phyloP scores from a whole-genome alignment of 768 basidiomycete genomes.

The Mycena latifolia region DNA sequence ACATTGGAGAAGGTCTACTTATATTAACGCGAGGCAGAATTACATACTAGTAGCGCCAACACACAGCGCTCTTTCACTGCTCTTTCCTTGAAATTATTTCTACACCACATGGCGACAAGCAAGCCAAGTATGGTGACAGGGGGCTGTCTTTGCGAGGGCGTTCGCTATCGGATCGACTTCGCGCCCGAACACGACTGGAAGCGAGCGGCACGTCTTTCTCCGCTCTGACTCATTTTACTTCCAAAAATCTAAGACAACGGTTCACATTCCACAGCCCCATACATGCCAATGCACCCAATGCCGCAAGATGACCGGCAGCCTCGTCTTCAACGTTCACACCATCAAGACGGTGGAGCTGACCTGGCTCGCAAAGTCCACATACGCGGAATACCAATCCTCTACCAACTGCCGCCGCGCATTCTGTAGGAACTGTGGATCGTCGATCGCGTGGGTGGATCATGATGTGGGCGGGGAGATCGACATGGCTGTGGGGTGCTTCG shows the following conservation, averaged over 20 bases:
- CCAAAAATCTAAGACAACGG: not conserved
- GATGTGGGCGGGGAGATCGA: slow-evolving; percentile 12
- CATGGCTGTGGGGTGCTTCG: slow-evolving; percentile 20
- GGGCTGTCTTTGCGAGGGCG: slow-evolving; percentile 24
- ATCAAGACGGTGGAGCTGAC: slow-evolving; percentile 1
- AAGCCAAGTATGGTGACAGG: slow-evolving; percentile 11
- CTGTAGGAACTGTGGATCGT: slow-evolving; percentile 25
- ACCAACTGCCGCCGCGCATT: slow-evolving; percentile 13
- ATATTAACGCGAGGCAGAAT: too few species aligned
- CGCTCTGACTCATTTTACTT: not conserved
- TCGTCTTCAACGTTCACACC: slow-evolving; percentile 12
- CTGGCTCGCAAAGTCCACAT: slow-evolving; percentile 26
- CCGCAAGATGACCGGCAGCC: slow-evolving; percentile 22
- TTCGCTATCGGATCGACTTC: slow-evolving; percentile 27
- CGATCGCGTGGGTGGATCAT: slow-evolving; percentile 19
- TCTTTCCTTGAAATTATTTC: too few species aligned
- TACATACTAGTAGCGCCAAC: too few species aligned
- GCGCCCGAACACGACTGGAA: slow-evolving; percentile 23
- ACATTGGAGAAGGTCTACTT: too few species aligned
- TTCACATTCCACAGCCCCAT: slow-evolving; percentile 14
- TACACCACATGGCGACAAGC: too few species aligned
- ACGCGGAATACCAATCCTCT: slow-evolving; percentile 30
- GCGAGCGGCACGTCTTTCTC: slow-evolving; percentile 7
- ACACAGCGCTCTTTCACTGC: too few species aligned
- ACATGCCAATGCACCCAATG: slow-evolving; percentile 33